phyloP scores from a whole-genome alignment of 164 flowering plant species.

The Umbellularia californica region DNA sequence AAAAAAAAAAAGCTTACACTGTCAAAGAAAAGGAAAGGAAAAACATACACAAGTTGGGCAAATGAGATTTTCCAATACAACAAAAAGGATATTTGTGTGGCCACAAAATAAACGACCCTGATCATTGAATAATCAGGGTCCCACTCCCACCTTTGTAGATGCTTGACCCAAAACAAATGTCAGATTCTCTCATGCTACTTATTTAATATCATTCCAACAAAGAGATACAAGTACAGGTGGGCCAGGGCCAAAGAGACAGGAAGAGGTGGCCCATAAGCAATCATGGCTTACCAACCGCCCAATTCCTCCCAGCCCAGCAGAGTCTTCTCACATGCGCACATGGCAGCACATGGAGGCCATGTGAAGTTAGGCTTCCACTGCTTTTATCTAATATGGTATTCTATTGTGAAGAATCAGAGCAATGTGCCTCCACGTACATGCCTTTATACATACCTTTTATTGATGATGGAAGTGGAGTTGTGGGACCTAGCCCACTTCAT shows the following conservation, averaged over 20 bases:
- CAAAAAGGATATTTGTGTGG: too few relatives aligned
- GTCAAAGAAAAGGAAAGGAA: too few relatives aligned
- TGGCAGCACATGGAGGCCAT: slow-evolving; percentile 7
- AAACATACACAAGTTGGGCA: too few relatives aligned
- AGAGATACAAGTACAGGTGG: not conserved
- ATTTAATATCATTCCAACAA: too few relatives aligned
- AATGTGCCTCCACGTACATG: slow-evolving; percentile 11
- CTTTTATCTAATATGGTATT: not conserved
- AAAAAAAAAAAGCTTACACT: too few relatives aligned
- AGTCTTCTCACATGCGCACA: slow-evolving; percentile 28
- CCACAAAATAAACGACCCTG: not conserved
- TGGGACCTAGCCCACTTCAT: not conserved
- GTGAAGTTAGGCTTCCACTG: not conserved
- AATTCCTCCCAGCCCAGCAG: slow-evolving; percentile 14
- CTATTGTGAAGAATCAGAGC: not conserved
- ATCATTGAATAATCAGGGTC: not conserved
- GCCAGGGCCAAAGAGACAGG: slow-evolving; percentile 1
- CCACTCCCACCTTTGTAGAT: not conserved
- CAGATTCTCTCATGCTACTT: not conserved
- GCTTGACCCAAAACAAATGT: too few relatives aligned
- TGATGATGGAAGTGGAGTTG: not conserved
- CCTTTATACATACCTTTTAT: slow-evolving; percentile 2
- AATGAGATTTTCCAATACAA: too few relatives aligned
- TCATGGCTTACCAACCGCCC: slow-evolving; percentile 26
- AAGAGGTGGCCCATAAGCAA: slow-evolving; percentile 8